Conservation (phyloP, 2,329 filamentous ascomycete genomes). For the Ceratocystis cubensis region DNA sequence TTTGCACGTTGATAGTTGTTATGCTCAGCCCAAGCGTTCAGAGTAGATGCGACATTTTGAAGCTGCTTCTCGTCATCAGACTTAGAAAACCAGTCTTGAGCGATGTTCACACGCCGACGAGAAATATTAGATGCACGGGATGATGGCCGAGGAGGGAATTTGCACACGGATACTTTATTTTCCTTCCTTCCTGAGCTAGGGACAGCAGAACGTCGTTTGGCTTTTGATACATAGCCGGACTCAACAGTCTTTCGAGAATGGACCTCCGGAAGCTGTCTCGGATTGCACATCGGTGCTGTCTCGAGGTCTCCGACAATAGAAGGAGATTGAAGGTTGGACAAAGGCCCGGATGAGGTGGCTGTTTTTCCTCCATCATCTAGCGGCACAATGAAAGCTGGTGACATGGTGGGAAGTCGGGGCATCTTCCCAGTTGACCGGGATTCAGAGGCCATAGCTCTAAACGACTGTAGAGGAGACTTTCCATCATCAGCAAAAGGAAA, state of each 20-base stretch:
- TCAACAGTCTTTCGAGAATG: not conserved
- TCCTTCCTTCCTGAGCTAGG: not conserved
- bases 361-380: not conserved
- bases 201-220: not conserved
- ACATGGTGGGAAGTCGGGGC: constrained; percentile 2
- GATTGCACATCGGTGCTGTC: constrained; percentile 1
- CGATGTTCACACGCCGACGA: constrained; percentile 16
- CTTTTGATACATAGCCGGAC: not conserved
- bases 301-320: constrained; percentile 19
- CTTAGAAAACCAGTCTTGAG: constrained; percentile 15
- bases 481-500: not conserved
- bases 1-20: constrained; percentile 16
- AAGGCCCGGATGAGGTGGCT: too few species aligned
- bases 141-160: constrained; percentile 10
- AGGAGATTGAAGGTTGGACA: not conserved
- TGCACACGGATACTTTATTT: not conserved
- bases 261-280: not conserved
- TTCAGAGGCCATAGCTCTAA: not conserved
- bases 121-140: constrained; percentile 21
- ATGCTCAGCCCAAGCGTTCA: constrained; percentile 19
- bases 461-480: not conserved
- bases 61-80: constrained; percentile 18
- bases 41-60: constrained; percentile 17
- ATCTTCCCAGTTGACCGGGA: not conserved
- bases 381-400: constrained; percentile 11